Base-by-base conservation (phyloP, 768 basidiomycete species). In the Hypsizygus marmoreus region DNA sequence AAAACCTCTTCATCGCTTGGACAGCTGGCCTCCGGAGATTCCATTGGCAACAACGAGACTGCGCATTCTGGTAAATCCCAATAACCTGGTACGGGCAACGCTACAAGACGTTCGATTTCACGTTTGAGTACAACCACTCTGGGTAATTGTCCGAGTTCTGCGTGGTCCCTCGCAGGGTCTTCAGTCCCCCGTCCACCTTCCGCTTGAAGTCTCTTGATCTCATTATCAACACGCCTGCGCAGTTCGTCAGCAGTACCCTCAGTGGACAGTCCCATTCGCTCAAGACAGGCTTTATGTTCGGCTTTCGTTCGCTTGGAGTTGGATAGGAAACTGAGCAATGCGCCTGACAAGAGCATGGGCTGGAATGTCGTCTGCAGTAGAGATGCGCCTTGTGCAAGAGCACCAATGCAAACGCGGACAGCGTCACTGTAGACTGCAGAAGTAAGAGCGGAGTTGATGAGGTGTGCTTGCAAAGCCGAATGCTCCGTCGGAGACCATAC, bases 331-430 rank as follows among this genome's bases (percentile, higher is more conserved):
- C 59, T 64, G 25, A 75, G 56, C 5, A 76, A 65, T 3, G 69
- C 71, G 3, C 73, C 75, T 3, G 72, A 73, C 10, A 79, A 63
- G 17, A 79, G 49, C 2, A 74, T 49, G 5, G 77, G 77, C 52
- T 77, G 76, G 47, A 73, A 77, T 8, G 70, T 64, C 4, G 77
- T 79, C 25, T 72, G 69, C n/a, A 77, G 60, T 6, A 76, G 64
- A 1, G 74, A 67, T 2, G 74, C 74, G 0, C 77, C 77, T 52
- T 77, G 72, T 6, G 71, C 66, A 6, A 79, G 66, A 16, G 75
- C 70, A n/a, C 73, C 75, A n/a, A 79, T 71, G 46, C 76, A 77
- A 4, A 73, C 43, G 4, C 74, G 73, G 20, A 76, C 61, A 35
- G 74, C 70, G 4, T 58, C 55, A 9, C 51, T 55, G 29, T 55